Base-by-base conservation (phyloP, 768 basidiomycete genomes). In the Trametes cingulata region DNA sequence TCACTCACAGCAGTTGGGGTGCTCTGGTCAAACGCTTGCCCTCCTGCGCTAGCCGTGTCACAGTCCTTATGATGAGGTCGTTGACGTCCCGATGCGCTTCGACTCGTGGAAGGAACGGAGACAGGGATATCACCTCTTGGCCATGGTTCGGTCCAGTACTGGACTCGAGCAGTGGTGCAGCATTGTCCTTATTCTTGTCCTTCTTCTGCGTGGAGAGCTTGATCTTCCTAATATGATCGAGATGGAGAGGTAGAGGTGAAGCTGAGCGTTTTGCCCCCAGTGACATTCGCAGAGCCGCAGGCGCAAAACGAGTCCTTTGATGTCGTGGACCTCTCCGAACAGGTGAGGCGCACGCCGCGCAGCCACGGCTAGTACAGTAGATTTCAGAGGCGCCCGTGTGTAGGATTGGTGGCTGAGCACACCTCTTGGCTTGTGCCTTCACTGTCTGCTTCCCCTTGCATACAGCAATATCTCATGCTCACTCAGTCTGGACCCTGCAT, bases 1-100 rank as follows among this genome's bases (percentile, higher is more conserved):
- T 39, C 36, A 60, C 66, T 67, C 41, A 64, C 66, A 67, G 33
- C 3, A 65, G 43, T n/a, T 56, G 52, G 8, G 66, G 66, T 2
- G 64, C 63, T 24, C 56, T 52, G 9, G 48, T 50, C 29, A 67
- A 35, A 10, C 66, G 63, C 33, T 65, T 67, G 4, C 64, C 64
- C 19, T 53, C 58, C 3, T 40, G 43, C 17, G 66, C 61, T 4
- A 67, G 60, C 8, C 52, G 52, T 8, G 39, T n/a, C 0, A 61
- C 59, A 3, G 61, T 64, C 19, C 60, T 4, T 0, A 67, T 12
- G 7, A 67, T 62, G 15, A 62, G 13, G 25, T 62, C 60, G 41
- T 67, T 67, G 49, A 67, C 39, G 14, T 45, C 36, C 36, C 49
- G 46, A 36, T 58, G 56, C 19, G 20, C n/a, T 12, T 33, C 17